A percentile compares a stretch with the other conserved stretches of the same genome.
These are phyloP conservation scores for Mortierella polycephala DNA, from an alignment of 371 early-diverging fungal species.

Conservation along the genomic window DNA sequence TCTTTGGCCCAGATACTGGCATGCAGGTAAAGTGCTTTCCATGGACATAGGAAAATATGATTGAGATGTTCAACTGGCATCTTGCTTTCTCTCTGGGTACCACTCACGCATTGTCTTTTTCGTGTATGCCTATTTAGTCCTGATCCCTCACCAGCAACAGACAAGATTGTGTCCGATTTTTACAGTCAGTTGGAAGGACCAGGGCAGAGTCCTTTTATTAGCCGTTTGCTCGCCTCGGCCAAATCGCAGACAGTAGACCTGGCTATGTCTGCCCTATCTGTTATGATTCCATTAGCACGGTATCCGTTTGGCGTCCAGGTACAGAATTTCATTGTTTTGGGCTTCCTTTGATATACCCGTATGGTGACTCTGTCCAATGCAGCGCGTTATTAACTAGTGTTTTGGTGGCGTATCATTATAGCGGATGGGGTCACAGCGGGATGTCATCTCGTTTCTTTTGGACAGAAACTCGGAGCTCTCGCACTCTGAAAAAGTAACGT, in stretches of 20 bases:
- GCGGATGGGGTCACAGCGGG: conserved; percentile 25
- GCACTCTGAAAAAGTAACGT: conserved; percentile 42
- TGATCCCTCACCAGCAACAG: conserved; percentile 19
- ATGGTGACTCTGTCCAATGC: background rate
- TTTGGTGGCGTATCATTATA: background rate
- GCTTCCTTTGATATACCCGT: background rate
- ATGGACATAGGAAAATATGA: too few relatives aligned
- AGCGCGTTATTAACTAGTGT: too few relatives aligned
- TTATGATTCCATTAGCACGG: conserved; percentile 30
- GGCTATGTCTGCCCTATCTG: conserved; percentile 35
- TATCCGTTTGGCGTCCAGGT: conserved; percentile 39
- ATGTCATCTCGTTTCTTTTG: conserved; percentile 24
- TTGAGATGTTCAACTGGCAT: too few relatives aligned
- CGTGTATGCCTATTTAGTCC: background rate
- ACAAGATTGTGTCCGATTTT: conserved; percentile 6
- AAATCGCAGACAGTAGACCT: conserved; percentile 39
- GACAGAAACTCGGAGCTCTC: conserved; percentile 28
- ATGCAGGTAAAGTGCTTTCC: conserved; percentile 53
- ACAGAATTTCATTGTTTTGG: background rate
- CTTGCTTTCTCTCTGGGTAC: background rate
- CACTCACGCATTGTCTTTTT: too few relatives aligned
- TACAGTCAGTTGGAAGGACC: conserved; percentile 26
- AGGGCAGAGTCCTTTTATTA: conserved; percentile 32
- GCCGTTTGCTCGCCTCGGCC: conserved; percentile 27
- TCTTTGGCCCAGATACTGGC: conserved; percentile 44